Evolutionary conservation across 192 early-diverging fungal species (phyloP).

Genomic region (Hyaloraphidium curvatum): DNA sequence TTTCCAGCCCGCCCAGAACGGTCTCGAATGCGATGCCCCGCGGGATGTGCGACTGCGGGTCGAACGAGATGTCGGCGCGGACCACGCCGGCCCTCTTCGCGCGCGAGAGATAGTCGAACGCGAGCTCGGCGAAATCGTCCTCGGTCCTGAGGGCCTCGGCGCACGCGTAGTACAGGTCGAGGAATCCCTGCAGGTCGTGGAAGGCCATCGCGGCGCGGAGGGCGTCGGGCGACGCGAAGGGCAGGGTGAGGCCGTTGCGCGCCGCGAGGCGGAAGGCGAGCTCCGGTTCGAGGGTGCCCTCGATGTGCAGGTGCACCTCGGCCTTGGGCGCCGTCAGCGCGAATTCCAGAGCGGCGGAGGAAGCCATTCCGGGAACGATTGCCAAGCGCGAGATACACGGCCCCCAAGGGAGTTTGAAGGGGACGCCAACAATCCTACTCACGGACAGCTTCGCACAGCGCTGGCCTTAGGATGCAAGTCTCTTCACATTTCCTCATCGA

Average conservation of each 20-base stretch:
- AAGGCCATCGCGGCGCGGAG: background rate
- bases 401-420: too few relatives aligned
- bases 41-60: background rate
- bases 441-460: too few relatives aligned
- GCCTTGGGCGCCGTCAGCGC: background rate
- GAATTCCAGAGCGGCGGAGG: background rate
- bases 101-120: background rate
- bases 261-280: background rate
- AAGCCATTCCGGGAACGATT: too few relatives aligned
- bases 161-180: background rate
- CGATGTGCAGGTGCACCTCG: constrained; percentile 3
- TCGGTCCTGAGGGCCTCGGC: background rate
- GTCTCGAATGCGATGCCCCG: background rate
- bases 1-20: background rate
- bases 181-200: background rate
- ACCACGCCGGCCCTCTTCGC: background rate
- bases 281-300: constrained; percentile 1
- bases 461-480: too few relatives aligned
- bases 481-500: too few relatives aligned
- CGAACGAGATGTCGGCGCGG: background rate
- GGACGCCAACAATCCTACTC: too few relatives aligned
- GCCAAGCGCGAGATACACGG: too few relatives aligned
- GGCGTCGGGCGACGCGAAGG: background rate
- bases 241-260: background rate
- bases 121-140: background rate